phyloP scores from a whole-genome alignment of 2,329 filamentous ascomycete species.

The Sporothrix protearum region DNA sequence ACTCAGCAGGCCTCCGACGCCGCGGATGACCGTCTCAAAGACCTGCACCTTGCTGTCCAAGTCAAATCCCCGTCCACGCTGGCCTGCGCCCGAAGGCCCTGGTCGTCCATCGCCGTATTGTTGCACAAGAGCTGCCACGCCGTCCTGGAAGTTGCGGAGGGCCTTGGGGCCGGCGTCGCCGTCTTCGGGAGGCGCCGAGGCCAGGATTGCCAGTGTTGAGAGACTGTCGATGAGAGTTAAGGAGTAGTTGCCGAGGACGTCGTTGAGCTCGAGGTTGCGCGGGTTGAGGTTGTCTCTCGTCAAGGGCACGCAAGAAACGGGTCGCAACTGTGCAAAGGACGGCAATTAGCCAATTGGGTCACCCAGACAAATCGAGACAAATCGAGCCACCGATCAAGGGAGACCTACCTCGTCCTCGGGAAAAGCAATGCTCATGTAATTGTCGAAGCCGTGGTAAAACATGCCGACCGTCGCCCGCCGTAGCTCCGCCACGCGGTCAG shows the following conservation, averaged over 20 bases:
- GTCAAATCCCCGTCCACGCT: slow-evolving; percentile 78
- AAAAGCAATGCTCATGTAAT: slow-evolving; percentile 91
- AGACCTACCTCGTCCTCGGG: slow-evolving; percentile 77
- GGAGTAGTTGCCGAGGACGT: slow-evolving; percentile 95
- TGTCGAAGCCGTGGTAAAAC: slow-evolving; percentile 96
- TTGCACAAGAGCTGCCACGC: slow-evolving; percentile 69
- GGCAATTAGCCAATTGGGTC: not conserved
- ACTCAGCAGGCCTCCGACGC: slow-evolving; percentile 83
- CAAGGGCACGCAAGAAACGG: slow-evolving; percentile 77
- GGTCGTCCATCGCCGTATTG: slow-evolving; percentile 82
- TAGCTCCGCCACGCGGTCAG: slow-evolving; percentile 53
- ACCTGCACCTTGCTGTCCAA: slow-evolving; percentile 97
- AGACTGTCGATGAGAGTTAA: slow-evolving; percentile 92
- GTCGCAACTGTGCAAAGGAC: slow-evolving; percentile 61
- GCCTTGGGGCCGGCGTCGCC: slow-evolving; percentile 57
- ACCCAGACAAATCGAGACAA: no score
- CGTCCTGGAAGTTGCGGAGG: slow-evolving; percentile 72
- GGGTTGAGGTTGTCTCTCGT: slow-evolving; percentile 79
- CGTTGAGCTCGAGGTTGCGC: slow-evolving; percentile 81
- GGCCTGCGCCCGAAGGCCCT: slow-evolving; percentile 65
- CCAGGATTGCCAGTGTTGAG: slow-evolving; percentile 88
- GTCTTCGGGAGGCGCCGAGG: slow-evolving; percentile 63
- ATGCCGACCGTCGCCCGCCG: slow-evolving; percentile 66
- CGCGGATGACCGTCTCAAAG: slow-evolving; percentile 95
- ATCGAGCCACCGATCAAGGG: no score